phyloP scores from a whole-genome alignment of 306 rosid genomes.

The Benincasa hispida region DNA sequence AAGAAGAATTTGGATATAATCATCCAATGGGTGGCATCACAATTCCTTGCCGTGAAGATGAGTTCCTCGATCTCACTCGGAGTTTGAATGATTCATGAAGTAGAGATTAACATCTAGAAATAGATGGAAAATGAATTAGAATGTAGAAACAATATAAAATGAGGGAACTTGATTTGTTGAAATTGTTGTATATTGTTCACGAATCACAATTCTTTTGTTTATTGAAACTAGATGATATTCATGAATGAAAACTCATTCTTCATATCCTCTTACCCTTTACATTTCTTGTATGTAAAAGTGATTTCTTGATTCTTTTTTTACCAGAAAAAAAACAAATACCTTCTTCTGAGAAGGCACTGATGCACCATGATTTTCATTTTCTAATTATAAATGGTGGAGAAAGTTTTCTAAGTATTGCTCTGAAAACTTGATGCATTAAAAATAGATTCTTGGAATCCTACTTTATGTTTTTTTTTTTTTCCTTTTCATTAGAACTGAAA shows the following conservation, averaged over 20 bases:
- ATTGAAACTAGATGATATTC: background rate
- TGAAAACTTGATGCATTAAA: no score
- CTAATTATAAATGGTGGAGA: no score
- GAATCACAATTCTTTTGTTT: background rate
- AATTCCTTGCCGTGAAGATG: background rate
- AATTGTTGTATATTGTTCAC: background rate
- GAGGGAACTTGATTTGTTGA: background rate
- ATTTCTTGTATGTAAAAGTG: background rate
- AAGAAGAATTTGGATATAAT: constrained; percentile 11
- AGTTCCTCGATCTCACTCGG: background rate
- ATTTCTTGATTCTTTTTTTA: background rate
- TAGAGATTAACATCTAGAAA: background rate
- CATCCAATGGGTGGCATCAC: background rate
- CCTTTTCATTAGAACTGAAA: background rate
- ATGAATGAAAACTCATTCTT: background rate
- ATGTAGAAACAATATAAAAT: background rate
- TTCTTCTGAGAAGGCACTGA: background rate
- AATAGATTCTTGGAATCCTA: no score
- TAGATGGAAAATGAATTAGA: background rate
- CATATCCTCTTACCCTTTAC: background rate
- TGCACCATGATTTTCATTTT: no score
- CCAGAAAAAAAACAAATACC: background rate
- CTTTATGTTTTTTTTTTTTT: background rate
- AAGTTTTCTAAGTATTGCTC: no score
- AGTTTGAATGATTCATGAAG: background rate